These are phyloP conservation scores for Hypoxylon cercidicola DNA, from an alignment of 495 filamentous ascomycete genomes.

Conservation along the genomic window DNA sequence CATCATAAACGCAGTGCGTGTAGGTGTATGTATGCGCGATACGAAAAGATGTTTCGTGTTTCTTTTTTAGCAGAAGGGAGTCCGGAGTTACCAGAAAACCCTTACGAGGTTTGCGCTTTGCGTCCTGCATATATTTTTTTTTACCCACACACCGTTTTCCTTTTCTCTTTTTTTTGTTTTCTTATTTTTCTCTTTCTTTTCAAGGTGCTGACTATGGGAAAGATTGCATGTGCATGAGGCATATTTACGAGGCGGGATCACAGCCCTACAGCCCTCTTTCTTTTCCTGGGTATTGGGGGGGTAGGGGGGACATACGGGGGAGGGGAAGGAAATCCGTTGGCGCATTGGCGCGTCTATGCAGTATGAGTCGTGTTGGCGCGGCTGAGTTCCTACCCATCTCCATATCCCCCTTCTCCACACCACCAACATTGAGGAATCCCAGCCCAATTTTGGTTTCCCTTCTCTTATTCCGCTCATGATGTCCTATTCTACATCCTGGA, in stretches of 20 bases:
- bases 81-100: conserved; percentile 25
- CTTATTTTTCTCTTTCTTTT: conserved; percentile 6
- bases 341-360: not conserved
- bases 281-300: too few species aligned
- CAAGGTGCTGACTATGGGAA: conserved; percentile 25
- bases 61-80: conserved; percentile 4
- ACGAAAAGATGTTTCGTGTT: too few species aligned
- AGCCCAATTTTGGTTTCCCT: not conserved
- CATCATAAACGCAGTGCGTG: conserved; percentile 2
- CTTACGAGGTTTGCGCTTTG: conserved; percentile 15
- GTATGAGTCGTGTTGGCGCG: conserved; percentile 16
- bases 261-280: conserved; percentile 20
- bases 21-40: too few species aligned
- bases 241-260: conserved; percentile 29
- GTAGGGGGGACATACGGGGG: not conserved
- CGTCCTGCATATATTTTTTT: not conserved
- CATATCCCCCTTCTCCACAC: not conserved
- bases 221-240: conserved; percentile 32
- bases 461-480: not conserved
- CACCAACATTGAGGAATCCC: not conserved
- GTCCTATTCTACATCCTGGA: conserved; percentile 4
- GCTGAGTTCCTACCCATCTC: conserved; percentile 27
- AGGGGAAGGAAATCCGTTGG: conserved; percentile 4
- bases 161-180: too few species aligned
- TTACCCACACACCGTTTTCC: conserved; percentile 9